phyloP scores from a whole-genome alignment of 2,329 filamentous ascomycete species.

The Bipolaris cookei region DNA sequence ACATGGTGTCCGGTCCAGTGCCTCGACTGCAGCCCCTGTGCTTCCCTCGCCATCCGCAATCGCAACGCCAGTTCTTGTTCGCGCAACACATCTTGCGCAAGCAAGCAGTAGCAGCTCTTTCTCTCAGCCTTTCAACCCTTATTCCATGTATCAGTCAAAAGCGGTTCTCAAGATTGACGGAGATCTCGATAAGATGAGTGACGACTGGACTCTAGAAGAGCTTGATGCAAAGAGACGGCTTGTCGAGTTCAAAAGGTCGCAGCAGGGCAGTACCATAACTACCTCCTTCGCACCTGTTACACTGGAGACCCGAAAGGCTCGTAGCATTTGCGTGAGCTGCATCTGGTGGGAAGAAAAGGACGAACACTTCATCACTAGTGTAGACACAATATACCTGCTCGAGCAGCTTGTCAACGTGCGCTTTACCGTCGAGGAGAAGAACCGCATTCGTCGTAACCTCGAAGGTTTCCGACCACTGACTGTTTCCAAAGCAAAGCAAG shows the following conservation, averaged over 20 bases:
- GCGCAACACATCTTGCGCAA: slow-evolving; percentile 69
- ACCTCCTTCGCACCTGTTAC: slow-evolving; percentile 80
- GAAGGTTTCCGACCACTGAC: slow-evolving; percentile 93
- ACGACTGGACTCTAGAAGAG: slow-evolving; percentile 84
- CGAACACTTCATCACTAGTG: slow-evolving; percentile 92
- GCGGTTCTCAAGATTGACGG: slow-evolving; percentile 84
- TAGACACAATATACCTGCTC: slow-evolving; percentile 94
- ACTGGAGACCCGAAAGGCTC: slow-evolving; percentile 76
- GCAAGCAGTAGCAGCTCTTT: slow-evolving; percentile 52
- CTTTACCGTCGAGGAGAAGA: slow-evolving; percentile 98
- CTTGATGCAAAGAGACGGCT: slow-evolving; percentile 79
- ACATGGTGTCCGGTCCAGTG: slow-evolving; percentile 53
- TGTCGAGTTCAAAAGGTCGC: slow-evolving; percentile 84
- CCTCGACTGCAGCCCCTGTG: slow-evolving; percentile 48
- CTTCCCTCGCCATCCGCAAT: slow-evolving; percentile 54
- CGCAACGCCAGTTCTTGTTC: slow-evolving; percentile 66
- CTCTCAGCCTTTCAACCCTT: slow-evolving; percentile 69
- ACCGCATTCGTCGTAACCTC: slow-evolving; percentile 91
- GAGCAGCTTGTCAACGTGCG: slow-evolving; percentile 85
- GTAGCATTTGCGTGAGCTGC: slow-evolving; percentile 94
- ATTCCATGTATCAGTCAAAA: slow-evolving; percentile 79
- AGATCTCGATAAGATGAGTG: slow-evolving; percentile 82
- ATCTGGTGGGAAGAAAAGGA: slow-evolving; percentile 95
- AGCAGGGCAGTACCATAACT: slow-evolving; percentile 80
- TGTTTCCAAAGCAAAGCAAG: slow-evolving; percentile 88